Percentiles rank a stretch among this genome's conserved stretches.
These are phyloP conservation scores for Ustilago curta DNA, from an alignment of 1,284 basidiomycete species.

Conservation along the genomic window DNA sequence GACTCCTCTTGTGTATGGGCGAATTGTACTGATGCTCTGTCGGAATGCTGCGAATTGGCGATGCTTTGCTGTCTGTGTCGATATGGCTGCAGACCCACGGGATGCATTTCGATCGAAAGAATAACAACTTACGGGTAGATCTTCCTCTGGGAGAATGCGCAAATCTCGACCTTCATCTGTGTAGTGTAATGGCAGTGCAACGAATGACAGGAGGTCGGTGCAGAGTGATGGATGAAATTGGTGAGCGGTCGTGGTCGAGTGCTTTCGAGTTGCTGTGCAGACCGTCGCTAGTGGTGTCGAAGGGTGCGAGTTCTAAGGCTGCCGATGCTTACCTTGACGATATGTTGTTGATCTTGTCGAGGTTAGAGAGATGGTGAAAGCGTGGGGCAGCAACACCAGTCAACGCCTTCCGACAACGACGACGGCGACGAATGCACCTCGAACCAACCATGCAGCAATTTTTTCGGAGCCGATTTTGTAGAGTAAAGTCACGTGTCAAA, in stretches of 20 bases:
- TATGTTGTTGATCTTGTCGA: slow-evolving; percentile 45
- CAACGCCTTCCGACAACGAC: slow-evolving; percentile 4
- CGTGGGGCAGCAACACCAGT: slow-evolving; percentile 2
- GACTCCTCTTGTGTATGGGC: neutral
- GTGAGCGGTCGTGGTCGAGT: slow-evolving; percentile 31
- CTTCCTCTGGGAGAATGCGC: slow-evolving; percentile 69
- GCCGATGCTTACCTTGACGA: slow-evolving; percentile 48
- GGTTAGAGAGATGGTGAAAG: slow-evolving; percentile 41
- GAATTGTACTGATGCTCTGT: neutral
- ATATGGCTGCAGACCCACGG: slow-evolving; percentile 15
- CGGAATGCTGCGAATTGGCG: neutral
- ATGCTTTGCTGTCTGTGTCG: slow-evolving; percentile 8
- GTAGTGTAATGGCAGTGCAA: slow-evolving; percentile 5
- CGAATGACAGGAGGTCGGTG: slow-evolving; percentile 6
- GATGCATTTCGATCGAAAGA: slow-evolving; percentile 7
- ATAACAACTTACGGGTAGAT: slow-evolving; percentile 67
- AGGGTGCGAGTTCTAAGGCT: slow-evolving; percentile 6
- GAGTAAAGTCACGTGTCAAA: slow-evolving; percentile 1
- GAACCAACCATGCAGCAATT: neutral
- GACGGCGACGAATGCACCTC: slow-evolving; percentile 4
- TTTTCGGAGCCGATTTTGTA: slow-evolving; percentile 1
- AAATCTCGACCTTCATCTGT: slow-evolving; percentile 70
- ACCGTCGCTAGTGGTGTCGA: slow-evolving; percentile 18
- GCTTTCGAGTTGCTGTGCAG: slow-evolving; percentile 6
- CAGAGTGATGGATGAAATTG: slow-evolving; percentile 1